A percentile compares a stretch with the other conserved stretches of the same genome.
phyloP scores from a whole-genome alignment of 2,329 filamentous ascomycete species.

The Paecilomyces sp. region DNA sequence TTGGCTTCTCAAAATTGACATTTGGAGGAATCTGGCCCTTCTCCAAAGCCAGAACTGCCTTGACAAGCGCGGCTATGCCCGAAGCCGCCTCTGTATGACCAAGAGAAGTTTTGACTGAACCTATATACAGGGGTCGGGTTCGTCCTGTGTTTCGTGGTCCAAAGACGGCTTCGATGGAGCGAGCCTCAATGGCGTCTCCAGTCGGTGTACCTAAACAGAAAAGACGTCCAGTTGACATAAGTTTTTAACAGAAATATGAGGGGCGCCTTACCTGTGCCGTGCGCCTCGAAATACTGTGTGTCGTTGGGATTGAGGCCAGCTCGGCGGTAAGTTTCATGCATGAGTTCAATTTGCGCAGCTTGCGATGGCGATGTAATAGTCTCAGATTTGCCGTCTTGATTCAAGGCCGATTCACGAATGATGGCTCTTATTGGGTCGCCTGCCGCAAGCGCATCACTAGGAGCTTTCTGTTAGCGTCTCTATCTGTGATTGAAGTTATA shows the following conservation, averaged over 20 bases:
- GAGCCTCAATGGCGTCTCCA: neutral
- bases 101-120: neutral
- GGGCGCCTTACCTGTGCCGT: constrained; percentile 1
- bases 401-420: constrained; percentile 1
- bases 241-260: neutral
- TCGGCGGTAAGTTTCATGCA: neutral
- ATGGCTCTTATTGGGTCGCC: constrained; percentile 1
- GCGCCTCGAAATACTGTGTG: constrained; percentile 3
- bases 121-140: neutral
- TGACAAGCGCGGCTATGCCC: constrained; percentile 7
- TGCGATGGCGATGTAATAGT: neutral
- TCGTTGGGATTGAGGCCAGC: neutral
- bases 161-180: neutral
- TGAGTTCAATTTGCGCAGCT: neutral
- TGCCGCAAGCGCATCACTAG: neutral
- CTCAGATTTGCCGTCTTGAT: constrained; percentile 2
- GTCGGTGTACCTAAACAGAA: neutral
- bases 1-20: constrained; percentile 3
- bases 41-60: constrained; percentile 12
- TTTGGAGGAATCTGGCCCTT: constrained; percentile 4
- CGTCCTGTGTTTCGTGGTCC: neutral
- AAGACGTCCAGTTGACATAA: neutral
- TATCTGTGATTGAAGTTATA: neutral
- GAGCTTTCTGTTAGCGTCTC: neutral
- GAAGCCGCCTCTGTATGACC: constrained; percentile 7